phyloP scores from a whole-genome alignment of 139 green algal species.

The Chlamydomonas incerta region DNA sequence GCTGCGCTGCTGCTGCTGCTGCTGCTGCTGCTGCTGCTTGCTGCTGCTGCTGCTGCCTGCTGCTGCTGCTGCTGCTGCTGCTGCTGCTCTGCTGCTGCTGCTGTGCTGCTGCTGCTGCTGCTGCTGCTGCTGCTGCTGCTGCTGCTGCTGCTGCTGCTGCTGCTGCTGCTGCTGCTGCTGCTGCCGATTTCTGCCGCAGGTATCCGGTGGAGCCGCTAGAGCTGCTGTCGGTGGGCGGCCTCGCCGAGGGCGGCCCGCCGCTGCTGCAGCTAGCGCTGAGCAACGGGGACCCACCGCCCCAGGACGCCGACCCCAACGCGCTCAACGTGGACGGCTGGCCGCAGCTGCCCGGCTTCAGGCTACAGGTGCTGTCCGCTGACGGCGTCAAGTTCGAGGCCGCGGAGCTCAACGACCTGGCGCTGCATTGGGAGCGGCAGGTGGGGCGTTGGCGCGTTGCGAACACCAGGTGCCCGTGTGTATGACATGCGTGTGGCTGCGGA shows the following conservation, averaged over 20 bases:
- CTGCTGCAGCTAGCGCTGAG: background rate
- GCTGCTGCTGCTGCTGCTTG: too few species aligned
- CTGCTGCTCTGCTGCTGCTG: too few species aligned
- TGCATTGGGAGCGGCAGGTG: slow-evolving; percentile 11
- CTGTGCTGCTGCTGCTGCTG: too few species aligned
- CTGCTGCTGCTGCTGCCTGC: too few species aligned
- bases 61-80: too few species aligned
- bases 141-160: too few species aligned
- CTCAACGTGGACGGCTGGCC: background rate
- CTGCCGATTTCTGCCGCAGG: background rate
- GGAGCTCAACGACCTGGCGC: slow-evolving; percentile 13
- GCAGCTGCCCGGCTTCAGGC: background rate
- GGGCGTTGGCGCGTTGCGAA: too few species aligned
- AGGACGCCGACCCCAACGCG: background rate
- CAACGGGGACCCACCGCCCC: background rate
- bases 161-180: too few species aligned
- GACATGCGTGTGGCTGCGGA: too few species aligned
- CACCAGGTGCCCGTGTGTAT: too few species aligned
- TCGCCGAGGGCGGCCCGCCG: background rate
- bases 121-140: too few species aligned
- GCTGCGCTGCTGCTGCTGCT: too few species aligned
- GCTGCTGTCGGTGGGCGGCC: background rate
- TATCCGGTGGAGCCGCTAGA: slow-evolving; percentile 27
- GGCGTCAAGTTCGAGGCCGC: background rate
- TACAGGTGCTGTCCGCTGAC: background rate